Conservation (phyloP, 2,329 filamentous ascomycete genomes). For the Sporothrix curviconia region DNA sequence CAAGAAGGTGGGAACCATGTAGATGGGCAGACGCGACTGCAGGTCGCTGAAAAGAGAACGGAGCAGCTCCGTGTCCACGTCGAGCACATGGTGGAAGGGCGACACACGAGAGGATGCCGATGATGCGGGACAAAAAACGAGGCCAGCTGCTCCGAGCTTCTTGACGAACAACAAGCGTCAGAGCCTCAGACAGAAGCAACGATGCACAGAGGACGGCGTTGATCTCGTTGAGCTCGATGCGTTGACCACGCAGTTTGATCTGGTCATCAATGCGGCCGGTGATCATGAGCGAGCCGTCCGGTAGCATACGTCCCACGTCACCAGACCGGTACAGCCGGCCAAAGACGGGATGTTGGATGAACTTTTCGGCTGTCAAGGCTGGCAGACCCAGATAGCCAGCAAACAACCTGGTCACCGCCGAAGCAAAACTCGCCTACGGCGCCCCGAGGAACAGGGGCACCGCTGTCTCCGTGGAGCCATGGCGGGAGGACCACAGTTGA, state of each 20-base stretch:
- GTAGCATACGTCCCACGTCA: slow-evolving; percentile 72
- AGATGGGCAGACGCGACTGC: slow-evolving; percentile 53
- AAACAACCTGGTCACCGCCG: slow-evolving; percentile 74
- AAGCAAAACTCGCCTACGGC: slow-evolving; percentile 80
- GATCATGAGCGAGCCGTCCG: slow-evolving; percentile 69
- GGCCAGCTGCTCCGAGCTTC: slow-evolving; percentile 49
- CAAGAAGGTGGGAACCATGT: slow-evolving; percentile 73
- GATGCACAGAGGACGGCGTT: slow-evolving; percentile 53
- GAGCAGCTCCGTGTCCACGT: slow-evolving; percentile 22
- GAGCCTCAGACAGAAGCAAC: slow-evolving; percentile 50
- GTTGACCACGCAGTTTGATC: slow-evolving; percentile 72
- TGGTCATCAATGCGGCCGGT: slow-evolving; percentile 70
- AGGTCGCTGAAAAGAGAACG: slow-evolving; percentile 49
- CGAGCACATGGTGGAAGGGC: slow-evolving; percentile 30
- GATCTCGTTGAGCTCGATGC: slow-evolving; percentile 74
- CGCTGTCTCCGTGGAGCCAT: slow-evolving; percentile 31
- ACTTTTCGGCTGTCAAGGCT: slow-evolving; percentile 56
- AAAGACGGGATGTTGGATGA: slow-evolving; percentile 60
- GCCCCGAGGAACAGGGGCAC: slow-evolving; percentile 58
- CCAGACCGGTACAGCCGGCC: slow-evolving; percentile 77
- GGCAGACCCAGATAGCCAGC: slow-evolving; percentile 65
- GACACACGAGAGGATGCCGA: slow-evolving; percentile 32
- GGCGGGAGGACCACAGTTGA: slow-evolving; percentile 59
- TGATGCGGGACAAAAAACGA: slow-evolving; percentile 58
- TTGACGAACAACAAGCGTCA: slow-evolving; percentile 51